These are phyloP conservation scores for Penicillium canescens DNA, from an alignment of 495 filamentous ascomycete species.

Conservation along the genomic window DNA sequence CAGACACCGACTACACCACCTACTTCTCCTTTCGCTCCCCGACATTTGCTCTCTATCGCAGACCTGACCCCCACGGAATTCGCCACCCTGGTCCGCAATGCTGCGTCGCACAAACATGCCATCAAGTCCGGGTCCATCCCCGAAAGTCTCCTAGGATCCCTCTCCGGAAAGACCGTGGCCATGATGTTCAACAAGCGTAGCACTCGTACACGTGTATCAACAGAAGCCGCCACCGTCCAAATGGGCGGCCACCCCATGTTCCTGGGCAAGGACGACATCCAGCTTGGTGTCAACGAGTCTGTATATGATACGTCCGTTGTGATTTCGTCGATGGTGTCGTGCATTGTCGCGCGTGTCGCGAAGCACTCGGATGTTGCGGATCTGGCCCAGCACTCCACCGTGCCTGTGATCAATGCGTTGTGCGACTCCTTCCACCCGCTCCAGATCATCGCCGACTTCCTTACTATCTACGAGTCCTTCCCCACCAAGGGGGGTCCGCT, in stretches of 20 bases:
- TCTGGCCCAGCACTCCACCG: constrained; percentile 75
- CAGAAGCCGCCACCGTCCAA: constrained; percentile 78
- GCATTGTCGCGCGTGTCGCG: constrained; percentile 86
- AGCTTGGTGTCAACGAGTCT: constrained; percentile 93
- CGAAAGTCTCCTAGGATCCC: constrained; percentile 49
- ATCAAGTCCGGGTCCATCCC: constrained; percentile 73
- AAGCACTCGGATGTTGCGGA: constrained; percentile 78
- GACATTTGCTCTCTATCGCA: constrained; percentile 87
- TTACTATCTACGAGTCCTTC: constrained; percentile 83
- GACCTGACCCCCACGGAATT: constrained; percentile 82
- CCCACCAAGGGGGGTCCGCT: constrained; percentile 42
- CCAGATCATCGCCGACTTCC: constrained; percentile 88
- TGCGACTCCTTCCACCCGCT: constrained; percentile 88
- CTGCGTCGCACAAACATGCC: constrained; percentile 68
- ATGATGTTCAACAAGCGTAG: constrained; percentile 96
- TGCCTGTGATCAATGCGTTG: constrained; percentile 94
- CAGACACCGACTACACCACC: constrained; percentile 33
- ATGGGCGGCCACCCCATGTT: constrained; percentile 97
- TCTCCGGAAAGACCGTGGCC: constrained; percentile 80
- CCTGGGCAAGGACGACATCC: constrained; percentile 90
- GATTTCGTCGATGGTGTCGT: constrained; percentile 88
- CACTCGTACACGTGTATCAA: constrained; percentile 89
- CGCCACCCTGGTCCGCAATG: constrained; percentile 77
- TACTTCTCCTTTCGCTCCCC: constrained; percentile 58
- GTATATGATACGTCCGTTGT: constrained; percentile 85